A percentile compares a stretch with the other conserved stretches of the same genome.
Evolutionary conservation across 164 flowering plant genomes (phyloP).

Genomic region (Paratinospora sagittata): DNA sequence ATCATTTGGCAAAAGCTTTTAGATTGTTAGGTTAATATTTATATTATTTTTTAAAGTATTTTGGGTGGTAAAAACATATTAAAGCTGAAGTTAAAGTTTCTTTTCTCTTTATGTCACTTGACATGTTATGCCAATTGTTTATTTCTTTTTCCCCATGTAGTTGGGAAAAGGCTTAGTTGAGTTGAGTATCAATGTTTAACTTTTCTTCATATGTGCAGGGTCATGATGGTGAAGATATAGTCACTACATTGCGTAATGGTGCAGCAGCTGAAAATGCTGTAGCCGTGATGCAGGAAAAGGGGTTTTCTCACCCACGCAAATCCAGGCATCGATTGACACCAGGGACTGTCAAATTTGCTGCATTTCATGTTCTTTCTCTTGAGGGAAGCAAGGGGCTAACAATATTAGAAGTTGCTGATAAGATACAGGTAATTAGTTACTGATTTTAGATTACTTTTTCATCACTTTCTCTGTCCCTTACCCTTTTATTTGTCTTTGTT

Average conservation of each 20-base stretch:
- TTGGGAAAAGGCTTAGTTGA: too few relatives aligned
- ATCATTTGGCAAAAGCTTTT: too few relatives aligned
- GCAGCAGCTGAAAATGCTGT: constrained; percentile 82
- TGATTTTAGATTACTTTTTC: not conserved
- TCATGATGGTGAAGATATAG: constrained; percentile 57
- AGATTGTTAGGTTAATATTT: too few relatives aligned
- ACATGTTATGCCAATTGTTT: not conserved
- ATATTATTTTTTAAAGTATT: too few relatives aligned
- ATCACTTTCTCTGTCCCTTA: constrained; percentile 4
- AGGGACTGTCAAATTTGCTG: constrained; percentile 94
- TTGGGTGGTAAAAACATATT: not conserved
- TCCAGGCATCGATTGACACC: constrained; percentile 94
- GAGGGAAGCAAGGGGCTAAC: constrained; percentile 77
- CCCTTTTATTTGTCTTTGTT: constrained; percentile 14
- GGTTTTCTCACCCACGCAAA: constrained; percentile 58
- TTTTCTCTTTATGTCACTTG: not conserved
- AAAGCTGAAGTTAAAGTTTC: not conserved
- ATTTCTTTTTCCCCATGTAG: not conserved
- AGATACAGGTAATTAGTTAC: constrained; percentile 61
- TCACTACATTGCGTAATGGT: constrained; percentile 72
- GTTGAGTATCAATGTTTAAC: not conserved
- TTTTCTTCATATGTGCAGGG: constrained; percentile 43
- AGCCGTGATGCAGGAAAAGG: constrained; percentile 80
- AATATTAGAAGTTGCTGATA: constrained; percentile 79
- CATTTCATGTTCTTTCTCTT: constrained; percentile 83